Conservation (phyloP, 2,329 filamentous ascomycete genomes). For the Colletotrichum graminicola region DNA sequence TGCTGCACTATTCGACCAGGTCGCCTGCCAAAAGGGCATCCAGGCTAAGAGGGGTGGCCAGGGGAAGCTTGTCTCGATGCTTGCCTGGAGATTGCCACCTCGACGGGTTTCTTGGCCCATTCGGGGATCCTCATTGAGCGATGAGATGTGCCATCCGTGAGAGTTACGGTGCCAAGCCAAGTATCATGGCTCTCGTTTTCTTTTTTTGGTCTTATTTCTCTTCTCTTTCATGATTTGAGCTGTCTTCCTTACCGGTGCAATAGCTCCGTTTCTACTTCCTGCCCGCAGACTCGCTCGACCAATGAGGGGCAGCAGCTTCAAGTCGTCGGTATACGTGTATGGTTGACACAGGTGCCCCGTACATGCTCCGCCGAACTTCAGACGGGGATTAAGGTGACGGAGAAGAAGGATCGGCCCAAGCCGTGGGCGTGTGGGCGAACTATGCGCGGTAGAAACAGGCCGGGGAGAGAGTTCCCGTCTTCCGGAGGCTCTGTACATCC, state of each 20-base stretch:
- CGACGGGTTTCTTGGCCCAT: slow-evolving; percentile 12
- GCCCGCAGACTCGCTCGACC: not conserved
- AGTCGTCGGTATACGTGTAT: not conserved
- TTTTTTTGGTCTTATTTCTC: not conserved
- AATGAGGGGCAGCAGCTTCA: not conserved
- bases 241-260: not conserved
- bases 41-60: not conserved
- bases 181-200: not conserved
- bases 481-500: not conserved
- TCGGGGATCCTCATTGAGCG: not conserved
- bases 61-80: not conserved
- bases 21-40: not conserved
- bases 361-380: slow-evolving; percentile 14
- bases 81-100: not conserved
- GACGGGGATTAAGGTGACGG: slow-evolving; percentile 6
- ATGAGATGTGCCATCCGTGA: not conserved
- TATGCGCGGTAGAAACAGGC: not conserved
- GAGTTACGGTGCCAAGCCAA: not conserved
- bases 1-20: not conserved
- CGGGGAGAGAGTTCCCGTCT: not conserved
- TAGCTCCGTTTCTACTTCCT: not conserved
- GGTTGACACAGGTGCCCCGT: not conserved
- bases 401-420: not conserved
- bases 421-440: not conserved
- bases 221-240: too few species aligned